Conservation (phyloP, 2,329 filamentous ascomycete genomes). For the Phyllosticta citribraziliensis region DNA sequence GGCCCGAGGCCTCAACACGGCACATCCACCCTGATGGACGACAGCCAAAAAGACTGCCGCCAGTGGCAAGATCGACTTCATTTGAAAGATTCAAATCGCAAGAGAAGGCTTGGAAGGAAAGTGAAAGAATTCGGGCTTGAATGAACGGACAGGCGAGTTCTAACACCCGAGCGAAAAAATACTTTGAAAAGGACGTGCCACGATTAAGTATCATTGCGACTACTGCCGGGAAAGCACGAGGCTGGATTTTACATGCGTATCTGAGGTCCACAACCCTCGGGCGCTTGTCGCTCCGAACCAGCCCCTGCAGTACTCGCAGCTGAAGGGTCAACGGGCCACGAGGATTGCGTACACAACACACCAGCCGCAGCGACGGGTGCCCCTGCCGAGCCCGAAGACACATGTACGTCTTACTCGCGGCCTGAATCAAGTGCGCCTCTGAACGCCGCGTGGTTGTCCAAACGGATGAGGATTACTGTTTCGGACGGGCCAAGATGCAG, state of each 20-base stretch:
- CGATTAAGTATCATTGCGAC: neutral
- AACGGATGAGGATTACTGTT: neutral
- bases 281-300: neutral
- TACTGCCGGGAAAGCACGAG: neutral
- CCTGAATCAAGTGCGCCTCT: neutral
- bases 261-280: neutral
- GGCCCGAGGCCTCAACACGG: constrained; percentile 1
- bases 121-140: neutral
- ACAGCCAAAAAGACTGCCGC: neutral
- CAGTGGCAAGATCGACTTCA: constrained; percentile 1
- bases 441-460: neutral
- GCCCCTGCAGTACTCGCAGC: neutral
- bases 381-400: neutral
- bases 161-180: neutral
- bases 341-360: neutral
- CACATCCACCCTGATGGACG: neutral
- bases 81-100: neutral
- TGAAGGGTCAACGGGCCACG: neutral
- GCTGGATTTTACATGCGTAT: neutral
- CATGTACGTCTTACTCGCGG: neutral
- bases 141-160: neutral
- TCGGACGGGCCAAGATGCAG: neutral
- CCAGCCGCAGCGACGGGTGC: neutral
- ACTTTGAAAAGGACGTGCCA: neutral
- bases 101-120: neutral